Evolutionary conservation across 805 yeast genomes (phyloP), one percentile per base, ranked within the genome.

Genomic region (Yamadazyma akitaensis): DNA sequence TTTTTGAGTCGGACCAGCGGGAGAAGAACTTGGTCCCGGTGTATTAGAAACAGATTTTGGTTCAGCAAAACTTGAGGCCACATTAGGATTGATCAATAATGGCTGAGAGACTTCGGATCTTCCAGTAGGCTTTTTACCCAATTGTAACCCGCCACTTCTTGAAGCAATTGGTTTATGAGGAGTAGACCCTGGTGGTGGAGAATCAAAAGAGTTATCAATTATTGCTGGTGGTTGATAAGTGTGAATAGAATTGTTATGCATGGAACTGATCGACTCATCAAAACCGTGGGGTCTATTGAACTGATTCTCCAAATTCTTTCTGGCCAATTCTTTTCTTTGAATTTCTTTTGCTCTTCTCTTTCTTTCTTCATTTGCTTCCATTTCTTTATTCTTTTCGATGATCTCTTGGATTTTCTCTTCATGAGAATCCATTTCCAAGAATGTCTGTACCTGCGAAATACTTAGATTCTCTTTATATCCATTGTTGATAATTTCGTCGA

Each of bases 371-470:
- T 88, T 84, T 35, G 99, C 99, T 68, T 92, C 99, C 59, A 88
- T 72, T 70, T 94, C 99, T 71, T 94, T 94, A 74, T 94, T 94
- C 66, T 91, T 83, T 70, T 89, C 98, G 59, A 94, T 94, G 64
- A 94, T 91, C 64, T 94, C 97, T 74, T 94, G 98, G 62, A 95
- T 92, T 75, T 88, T 92, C 71, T 94, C 99, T 70, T 94, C 99
- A 65, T 94, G 97, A 35, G 96, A 87, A 69, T 94, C 98, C 98
- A 94, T 92, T 63, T 89, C 92, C 72, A 94, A 74, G 68, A 88
- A 92, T 11, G 95, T 88, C 64, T 80, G 82, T 53, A 94, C 86
- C 71, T 94, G 98, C 49, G 82, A 65, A 53, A 85, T 64, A 0
- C 94, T 81, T 54, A 92, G 72, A 66, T 89, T 86, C 65, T 94